Evolutionary conservation across 306 rosid species (phyloP).

Genomic region (Rosa lucieae): DNA sequence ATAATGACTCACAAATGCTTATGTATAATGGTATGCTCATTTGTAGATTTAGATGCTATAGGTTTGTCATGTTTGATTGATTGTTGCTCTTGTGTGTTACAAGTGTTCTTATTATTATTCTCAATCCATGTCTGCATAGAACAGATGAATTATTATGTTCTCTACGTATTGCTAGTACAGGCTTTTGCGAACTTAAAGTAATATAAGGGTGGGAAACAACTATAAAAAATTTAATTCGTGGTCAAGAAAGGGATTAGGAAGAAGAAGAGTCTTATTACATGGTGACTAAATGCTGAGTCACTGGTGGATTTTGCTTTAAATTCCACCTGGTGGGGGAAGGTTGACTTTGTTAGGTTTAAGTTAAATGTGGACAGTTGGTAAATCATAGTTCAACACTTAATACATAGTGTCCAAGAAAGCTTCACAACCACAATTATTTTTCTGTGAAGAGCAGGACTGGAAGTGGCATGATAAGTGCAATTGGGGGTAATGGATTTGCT

Average conservation of each 20-base stretch:
- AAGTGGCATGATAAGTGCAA: slow-evolving; percentile 75
- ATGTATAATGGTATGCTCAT: slow-evolving; percentile 10
- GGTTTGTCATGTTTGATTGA: slow-evolving; percentile 5
- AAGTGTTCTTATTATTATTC: not conserved
- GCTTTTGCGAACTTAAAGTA: not conserved
- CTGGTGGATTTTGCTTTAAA: not conserved
- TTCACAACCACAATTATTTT: slow-evolving; percentile 32
- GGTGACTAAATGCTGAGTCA: not conserved
- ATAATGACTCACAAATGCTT: not conserved
- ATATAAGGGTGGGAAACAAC: not conserved
- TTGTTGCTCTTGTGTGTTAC: not conserved
- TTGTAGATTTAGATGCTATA: not conserved
- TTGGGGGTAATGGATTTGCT: slow-evolving; percentile 90
- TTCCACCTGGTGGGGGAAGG: not conserved
- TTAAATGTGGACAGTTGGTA: too few relatives aligned
- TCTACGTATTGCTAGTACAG: not conserved
- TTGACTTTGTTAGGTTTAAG: not conserved
- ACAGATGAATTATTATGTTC: not conserved
- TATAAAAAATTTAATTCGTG: not conserved
- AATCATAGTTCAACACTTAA: not conserved
- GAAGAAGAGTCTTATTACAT: not conserved
- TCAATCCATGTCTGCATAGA: not conserved
- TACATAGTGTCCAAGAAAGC: slow-evolving; percentile 28
- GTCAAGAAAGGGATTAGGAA: not conserved
- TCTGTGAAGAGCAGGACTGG: slow-evolving; percentile 81